Percentiles rank a stretch among this genome's conserved stretches.
phyloP scores from a whole-genome alignment of 139 green algal genomes.

The Chloropicon primus region DNA sequence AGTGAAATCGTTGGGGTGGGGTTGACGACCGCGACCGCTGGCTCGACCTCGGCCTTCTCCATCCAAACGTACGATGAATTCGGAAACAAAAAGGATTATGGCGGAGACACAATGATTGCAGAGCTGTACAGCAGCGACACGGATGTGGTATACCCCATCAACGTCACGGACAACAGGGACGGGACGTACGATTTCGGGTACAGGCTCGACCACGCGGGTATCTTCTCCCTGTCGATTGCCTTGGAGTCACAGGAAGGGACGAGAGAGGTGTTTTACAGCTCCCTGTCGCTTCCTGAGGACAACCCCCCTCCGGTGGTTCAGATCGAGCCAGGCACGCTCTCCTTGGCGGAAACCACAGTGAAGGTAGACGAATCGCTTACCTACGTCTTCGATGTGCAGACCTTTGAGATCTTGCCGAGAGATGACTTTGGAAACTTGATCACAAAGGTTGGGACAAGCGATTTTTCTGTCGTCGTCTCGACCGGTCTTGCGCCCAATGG shows the following conservation, averaged over 20 bases:
- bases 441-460: background rate
- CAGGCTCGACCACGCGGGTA: background rate
- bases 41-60: background rate
- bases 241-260: background rate
- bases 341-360: background rate
- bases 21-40: background rate
- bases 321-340: background rate
- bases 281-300: background rate
- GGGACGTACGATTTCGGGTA: slow-evolving; percentile 7
- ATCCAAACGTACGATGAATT: background rate
- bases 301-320: background rate
- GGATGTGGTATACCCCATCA: background rate
- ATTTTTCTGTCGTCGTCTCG: background rate
- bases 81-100: background rate
- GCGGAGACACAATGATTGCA: background rate
- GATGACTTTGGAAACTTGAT: background rate
- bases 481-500: background rate
- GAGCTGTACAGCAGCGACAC: background rate
- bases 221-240: background rate
- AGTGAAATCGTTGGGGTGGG: background rate
- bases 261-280: background rate
- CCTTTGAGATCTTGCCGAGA: background rate
- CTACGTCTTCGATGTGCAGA: background rate
- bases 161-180: slow-evolving; percentile 7
- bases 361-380: background rate